These are phyloP conservation scores for Amphirosellinia nigrospora DNA, from an alignment of 495 filamentous ascomycete species.

Conservation along the genomic window DNA sequence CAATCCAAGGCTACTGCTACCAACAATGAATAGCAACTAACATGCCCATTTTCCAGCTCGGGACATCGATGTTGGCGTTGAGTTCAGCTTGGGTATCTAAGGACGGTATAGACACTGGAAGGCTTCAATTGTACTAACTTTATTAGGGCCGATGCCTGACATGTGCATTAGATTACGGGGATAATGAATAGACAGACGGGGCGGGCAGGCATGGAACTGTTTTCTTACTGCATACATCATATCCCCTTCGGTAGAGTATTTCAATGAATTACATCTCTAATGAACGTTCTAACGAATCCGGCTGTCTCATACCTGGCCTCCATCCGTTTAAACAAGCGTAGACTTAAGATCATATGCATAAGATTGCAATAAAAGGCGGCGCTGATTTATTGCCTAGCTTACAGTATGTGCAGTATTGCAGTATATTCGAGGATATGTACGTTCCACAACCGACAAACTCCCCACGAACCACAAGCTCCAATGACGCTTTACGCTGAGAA, in stretches of 20 bases:
- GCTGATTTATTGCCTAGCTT: neutral
- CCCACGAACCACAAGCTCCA: neutral
- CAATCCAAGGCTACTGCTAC: constrained; percentile 24
- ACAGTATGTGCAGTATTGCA: neutral
- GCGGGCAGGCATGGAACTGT: constrained; percentile 33
- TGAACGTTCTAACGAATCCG: neutral
- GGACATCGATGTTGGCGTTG: constrained; percentile 97
- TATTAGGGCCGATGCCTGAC: constrained; percentile 32
- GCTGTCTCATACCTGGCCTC: neutral
- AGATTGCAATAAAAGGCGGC: neutral
- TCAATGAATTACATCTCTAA: constrained; percentile 20
- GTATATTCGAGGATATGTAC: neutral
- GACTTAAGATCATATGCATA: neutral
- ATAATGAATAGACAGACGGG: constrained; percentile 38
- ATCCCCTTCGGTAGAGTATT: neutral
- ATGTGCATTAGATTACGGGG: constrained; percentile 29
- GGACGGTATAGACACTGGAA: constrained; percentile 39
- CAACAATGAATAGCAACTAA: constrained; percentile 12
- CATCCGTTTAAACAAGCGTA: neutral
- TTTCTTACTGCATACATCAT: constrained; percentile 34
- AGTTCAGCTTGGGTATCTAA: constrained; percentile 96
- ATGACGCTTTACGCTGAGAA: neutral
- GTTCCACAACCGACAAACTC: neutral
- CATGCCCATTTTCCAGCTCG: constrained; percentile 62
- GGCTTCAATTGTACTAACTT: constrained; percentile 43